These are phyloP conservation scores for Phaffia australis DNA, from an alignment of 768 basidiomycete species.

Conservation along the genomic window DNA sequence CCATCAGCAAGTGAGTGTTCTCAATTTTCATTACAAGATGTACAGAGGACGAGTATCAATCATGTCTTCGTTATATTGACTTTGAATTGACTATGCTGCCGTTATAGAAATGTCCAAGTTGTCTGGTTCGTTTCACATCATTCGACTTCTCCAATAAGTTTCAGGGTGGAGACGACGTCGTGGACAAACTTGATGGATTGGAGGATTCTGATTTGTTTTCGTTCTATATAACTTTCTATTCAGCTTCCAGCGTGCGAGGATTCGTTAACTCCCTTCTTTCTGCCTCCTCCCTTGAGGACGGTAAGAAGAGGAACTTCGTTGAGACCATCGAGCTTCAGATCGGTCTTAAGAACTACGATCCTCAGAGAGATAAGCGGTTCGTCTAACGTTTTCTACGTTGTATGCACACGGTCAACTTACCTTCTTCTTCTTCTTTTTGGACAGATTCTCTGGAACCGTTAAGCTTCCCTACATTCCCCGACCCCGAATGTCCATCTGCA, in stretches of 20 bases:
- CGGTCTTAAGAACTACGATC: constrained; percentile 97
- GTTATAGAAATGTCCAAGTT: too few species aligned
- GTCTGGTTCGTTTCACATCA: too few species aligned
- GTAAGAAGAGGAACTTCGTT: constrained; percentile 76
- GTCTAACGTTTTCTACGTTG: background rate
- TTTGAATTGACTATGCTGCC: too few species aligned
- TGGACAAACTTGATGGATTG: too few species aligned
- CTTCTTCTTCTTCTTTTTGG: background rate
- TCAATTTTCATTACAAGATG: too few species aligned
- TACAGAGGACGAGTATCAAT: too few species aligned
- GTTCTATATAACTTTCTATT: constrained; percentile 37
- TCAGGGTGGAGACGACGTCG: too few species aligned
- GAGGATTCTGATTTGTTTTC: too few species aligned
- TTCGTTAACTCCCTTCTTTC: constrained; percentile 83
- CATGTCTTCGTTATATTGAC: too few species aligned
- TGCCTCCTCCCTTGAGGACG: constrained; percentile 61
- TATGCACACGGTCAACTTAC: too few species aligned
- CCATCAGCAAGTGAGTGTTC: too few species aligned
- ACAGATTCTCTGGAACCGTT: constrained; percentile 87
- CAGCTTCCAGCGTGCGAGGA: constrained; percentile 99
- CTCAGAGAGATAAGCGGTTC: constrained; percentile 91
- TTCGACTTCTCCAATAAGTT: too few species aligned
- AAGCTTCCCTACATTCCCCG: constrained; percentile 95
- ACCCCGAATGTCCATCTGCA: constrained; percentile 98
- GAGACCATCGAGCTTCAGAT: constrained; percentile 96